Percentiles rank a stretch among this genome's conserved stretches.
Conservation (phyloP, 1,139 yeast genomes). For the Yamadazyma siamensis region DNA sequence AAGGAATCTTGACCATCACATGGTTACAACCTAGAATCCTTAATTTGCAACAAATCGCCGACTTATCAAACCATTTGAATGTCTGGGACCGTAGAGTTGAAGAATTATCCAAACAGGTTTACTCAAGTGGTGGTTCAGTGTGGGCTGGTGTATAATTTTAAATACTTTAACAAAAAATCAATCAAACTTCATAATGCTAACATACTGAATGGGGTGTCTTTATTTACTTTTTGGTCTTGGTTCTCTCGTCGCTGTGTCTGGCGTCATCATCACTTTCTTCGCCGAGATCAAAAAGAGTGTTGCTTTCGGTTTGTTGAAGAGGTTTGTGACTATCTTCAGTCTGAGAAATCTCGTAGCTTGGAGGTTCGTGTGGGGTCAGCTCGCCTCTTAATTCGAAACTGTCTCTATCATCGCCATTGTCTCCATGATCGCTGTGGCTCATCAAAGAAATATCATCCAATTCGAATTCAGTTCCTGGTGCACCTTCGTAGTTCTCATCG, state of each 20-base stretch:
- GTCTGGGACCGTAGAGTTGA: constrained; percentile 78
- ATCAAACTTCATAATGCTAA: too few relatives aligned
- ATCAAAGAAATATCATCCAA: constrained; percentile 69
- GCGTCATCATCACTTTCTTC: constrained; percentile 31
- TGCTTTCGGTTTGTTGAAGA: constrained; percentile 14
- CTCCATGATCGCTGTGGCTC: constrained; percentile 45
- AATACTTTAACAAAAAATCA: too few relatives aligned
- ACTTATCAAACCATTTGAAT: constrained; percentile 69
- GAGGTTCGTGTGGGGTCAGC: constrained; percentile 20
- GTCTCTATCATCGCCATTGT: constrained; percentile 22
- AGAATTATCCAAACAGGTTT: constrained; percentile 49
- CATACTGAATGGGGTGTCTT: too few relatives aligned
- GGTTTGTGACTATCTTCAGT: constrained; percentile 9
- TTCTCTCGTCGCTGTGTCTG: constrained; percentile 28
- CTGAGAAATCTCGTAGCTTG: constrained; percentile 21
- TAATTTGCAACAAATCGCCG: constrained; percentile 72
- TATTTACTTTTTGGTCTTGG: constrained; percentile 7
- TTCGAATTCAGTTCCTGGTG: constrained; percentile 61
- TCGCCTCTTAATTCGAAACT: constrained; percentile 35
- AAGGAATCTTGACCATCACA: constrained; percentile 69
- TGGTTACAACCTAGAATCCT: constrained; percentile 97
- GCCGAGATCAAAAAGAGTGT: constrained; percentile 38
- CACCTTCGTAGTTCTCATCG: constrained; percentile 51
- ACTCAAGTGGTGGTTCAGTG: constrained; percentile 34
- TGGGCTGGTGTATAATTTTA: constrained; percentile 33